These are phyloP conservation scores for Dendrostoma leiphaemia DNA, from an alignment of 2,329 filamentous ascomycete genomes.

Conservation along the genomic window DNA sequence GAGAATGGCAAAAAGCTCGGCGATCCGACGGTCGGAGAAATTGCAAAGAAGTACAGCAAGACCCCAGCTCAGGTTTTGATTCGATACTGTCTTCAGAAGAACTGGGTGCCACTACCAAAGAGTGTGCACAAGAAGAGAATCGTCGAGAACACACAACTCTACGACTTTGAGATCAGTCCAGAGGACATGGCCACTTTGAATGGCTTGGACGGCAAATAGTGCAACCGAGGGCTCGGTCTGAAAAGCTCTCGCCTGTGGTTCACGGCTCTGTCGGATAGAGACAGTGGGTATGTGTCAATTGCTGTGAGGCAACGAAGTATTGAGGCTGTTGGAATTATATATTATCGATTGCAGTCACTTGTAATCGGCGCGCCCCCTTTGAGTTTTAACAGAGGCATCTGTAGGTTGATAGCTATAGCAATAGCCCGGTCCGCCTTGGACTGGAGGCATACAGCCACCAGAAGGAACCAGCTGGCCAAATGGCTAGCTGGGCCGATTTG, in stretches of 20 bases:
- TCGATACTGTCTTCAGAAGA: slow-evolving; percentile 68
- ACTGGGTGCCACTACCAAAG: slow-evolving; percentile 67
- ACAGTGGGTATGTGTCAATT: too few species aligned
- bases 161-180: slow-evolving; percentile 53
- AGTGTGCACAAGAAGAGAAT: slow-evolving; percentile 60
- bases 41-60: slow-evolving; percentile 60
- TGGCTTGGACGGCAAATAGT: slow-evolving; percentile 4
- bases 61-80: slow-evolving; percentile 65
- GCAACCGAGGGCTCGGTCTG: background rate
- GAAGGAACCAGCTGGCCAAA: too few species aligned
- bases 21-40: slow-evolving; percentile 53
- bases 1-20: slow-evolving; percentile 60
- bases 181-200: slow-evolving; percentile 49
- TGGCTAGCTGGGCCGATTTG: too few species aligned
- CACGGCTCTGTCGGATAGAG: too few species aligned
- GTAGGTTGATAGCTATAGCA: too few species aligned
- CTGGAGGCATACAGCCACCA: too few species aligned
- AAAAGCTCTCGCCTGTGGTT: background rate
- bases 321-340: too few species aligned
- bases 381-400: too few species aligned
- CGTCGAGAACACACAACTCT: slow-evolving; percentile 58
- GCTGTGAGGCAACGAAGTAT: too few species aligned
- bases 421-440: too few species aligned
- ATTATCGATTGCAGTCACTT: too few species aligned
- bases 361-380: too few species aligned